Percentiles rank a stretch among this genome's conserved stretches.
These are phyloP conservation scores for Eucalyptus sideroxylon DNA, from an alignment of 345 rosid genomes.

Conservation along the genomic window DNA sequence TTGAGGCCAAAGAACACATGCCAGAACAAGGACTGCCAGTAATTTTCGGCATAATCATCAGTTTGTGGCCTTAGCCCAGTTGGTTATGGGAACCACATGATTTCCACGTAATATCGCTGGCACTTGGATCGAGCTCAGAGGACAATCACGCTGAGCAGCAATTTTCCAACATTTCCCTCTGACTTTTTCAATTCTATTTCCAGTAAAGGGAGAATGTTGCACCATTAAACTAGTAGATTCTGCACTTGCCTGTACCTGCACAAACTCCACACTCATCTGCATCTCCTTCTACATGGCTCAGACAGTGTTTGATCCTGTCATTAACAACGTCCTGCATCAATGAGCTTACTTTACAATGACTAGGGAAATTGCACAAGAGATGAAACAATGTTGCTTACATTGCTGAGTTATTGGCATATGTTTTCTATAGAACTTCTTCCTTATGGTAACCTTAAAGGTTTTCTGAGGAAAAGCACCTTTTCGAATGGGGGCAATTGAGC, in stretches of 20 bases:
- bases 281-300: slow-evolving; percentile 64
- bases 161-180: not conserved
- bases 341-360: not conserved
- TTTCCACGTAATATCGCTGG: not conserved
- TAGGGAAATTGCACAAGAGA: not conserved
- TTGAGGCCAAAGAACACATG: not conserved
- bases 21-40: not conserved
- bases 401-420: not conserved
- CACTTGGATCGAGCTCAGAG: not conserved
- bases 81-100: not conserved
- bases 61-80: not conserved
- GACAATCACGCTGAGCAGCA: not conserved
- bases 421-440: not conserved
- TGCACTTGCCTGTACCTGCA: slow-evolving; percentile 76
- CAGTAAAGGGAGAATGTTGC: not conserved
- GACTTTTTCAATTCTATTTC: not conserved
- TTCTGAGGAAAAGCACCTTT: not conserved
- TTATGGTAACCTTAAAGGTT: not conserved
- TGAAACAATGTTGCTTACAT: not conserved
- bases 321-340: slow-evolving; percentile 58
- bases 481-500: not conserved
- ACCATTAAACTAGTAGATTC: slow-evolving; percentile 22
- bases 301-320: slow-evolving; percentile 72
- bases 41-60: not conserved
- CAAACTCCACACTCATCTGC: slow-evolving; percentile 68